These are phyloP conservation scores for Calocybe cyanea DNA, from an alignment of 768 basidiomycete genomes.

Conservation along the genomic window DNA sequence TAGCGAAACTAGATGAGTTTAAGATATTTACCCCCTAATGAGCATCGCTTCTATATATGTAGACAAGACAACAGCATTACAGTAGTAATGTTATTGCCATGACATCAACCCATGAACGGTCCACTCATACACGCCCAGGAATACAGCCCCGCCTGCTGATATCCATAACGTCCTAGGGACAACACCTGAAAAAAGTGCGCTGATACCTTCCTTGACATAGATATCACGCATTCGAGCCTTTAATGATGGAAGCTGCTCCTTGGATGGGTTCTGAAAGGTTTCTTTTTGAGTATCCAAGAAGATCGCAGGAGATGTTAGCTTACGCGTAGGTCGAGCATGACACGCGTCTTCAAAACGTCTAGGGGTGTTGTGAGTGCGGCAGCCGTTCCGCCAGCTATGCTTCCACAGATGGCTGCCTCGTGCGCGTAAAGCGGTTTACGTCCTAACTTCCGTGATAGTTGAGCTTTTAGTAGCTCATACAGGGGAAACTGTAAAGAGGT, in stretches of 20 bases:
- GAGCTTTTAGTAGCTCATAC: conserved; percentile 82
- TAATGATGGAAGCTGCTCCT: conserved; percentile 52
- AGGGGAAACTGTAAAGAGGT: conserved; percentile 94
- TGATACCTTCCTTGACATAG: conserved; percentile 63
- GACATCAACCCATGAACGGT: conserved; percentile 48
- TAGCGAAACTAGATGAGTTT: too few species aligned
- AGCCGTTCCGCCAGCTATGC: conserved; percentile 85
- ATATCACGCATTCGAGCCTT: conserved; percentile 59
- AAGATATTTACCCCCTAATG: too few species aligned
- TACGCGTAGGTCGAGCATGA: conserved; percentile 91
- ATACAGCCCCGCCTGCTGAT: conserved; percentile 93
- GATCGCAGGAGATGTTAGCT: conserved; percentile 18
- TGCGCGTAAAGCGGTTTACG: conserved; percentile 60
- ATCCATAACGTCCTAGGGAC: conserved; percentile 96
- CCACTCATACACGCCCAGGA: conserved; percentile 96
- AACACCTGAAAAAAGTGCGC: conserved; percentile 80
- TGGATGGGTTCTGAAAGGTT: conserved; percentile 47
- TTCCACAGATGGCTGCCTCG: conserved; percentile 86
- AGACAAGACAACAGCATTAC: background rate
- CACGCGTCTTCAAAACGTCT: conserved; percentile 94
- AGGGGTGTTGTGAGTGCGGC: conserved; percentile 91
- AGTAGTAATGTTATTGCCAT: background rate
- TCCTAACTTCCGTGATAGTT: conserved; percentile 50
- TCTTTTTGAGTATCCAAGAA: too few species aligned
- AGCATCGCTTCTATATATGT: too few species aligned